Percentiles rank a stretch among this genome's conserved stretches.
Conservation (phyloP, 495 filamentous ascomycete species). For the Trichoderma asperelloides region DNA sequence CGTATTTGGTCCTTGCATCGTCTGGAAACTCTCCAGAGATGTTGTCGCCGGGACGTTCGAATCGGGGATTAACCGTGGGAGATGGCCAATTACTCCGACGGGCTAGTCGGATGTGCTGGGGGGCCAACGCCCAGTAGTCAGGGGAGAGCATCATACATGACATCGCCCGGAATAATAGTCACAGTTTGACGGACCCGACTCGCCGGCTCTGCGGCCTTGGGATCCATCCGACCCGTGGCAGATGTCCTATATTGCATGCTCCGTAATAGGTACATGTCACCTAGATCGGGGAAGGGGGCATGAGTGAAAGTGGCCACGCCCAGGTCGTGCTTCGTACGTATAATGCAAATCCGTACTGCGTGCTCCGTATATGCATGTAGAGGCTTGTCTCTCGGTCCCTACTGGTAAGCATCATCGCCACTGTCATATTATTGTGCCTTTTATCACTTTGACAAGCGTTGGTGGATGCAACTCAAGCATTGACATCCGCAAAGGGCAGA, state of each 20-base stretch:
- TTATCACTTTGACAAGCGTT: neutral
- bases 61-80: neutral
- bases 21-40: neutral
- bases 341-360: neutral
- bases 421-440: neutral
- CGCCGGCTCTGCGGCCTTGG: neutral
- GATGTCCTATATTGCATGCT: neutral
- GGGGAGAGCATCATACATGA: neutral
- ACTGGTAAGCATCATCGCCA: neutral
- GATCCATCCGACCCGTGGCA: neutral
- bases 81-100: neutral
- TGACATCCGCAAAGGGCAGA: neutral
- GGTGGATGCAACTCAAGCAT: neutral
- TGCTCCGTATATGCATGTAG: neutral
- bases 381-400: neutral
- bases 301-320: neutral
- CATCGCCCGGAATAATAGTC: neutral
- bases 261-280: neutral
- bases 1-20: neutral
- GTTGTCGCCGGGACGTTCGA: neutral
- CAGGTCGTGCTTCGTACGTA: neutral
- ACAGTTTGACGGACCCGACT: neutral
- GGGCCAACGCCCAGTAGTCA: neutral
- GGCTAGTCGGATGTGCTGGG: neutral
- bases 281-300: neutral